These are phyloP conservation scores for Raphanus raphanistrum DNA, from an alignment of 345 rosid genomes.

Conservation along the genomic window DNA sequence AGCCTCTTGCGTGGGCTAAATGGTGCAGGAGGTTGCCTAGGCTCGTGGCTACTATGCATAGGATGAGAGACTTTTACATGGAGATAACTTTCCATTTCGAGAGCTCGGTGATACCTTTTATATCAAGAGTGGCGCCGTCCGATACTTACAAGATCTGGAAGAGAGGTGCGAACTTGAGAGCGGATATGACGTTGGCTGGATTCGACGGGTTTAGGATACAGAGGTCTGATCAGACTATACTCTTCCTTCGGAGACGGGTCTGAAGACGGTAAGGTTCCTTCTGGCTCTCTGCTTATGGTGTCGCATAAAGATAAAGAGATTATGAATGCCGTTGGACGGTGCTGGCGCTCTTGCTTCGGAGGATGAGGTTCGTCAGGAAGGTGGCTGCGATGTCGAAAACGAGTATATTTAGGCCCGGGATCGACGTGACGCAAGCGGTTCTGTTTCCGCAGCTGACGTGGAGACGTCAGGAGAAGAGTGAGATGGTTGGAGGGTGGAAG, in stretches of 20 bases:
- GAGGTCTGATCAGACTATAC: conserved; percentile 84
- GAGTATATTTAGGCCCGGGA: conserved; percentile 94
- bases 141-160: conserved; percentile 99
- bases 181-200: conserved; percentile 98
- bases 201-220: conserved; percentile 93
- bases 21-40: conserved; percentile 99
- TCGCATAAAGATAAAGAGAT: conserved; percentile 96
- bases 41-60: conserved; percentile 71
- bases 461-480: conserved; percentile 95
- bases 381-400: conserved; percentile 97
- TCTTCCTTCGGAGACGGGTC: conserved; percentile 98
- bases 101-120: conserved; percentile 94
- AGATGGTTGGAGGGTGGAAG: conserved; percentile 89
- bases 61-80: conserved; percentile 99
- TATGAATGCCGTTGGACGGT: conserved; percentile 98
- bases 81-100: conserved; percentile 96
- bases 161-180: conserved; percentile 91
- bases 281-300: conserved; percentile 88
- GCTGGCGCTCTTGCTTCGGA: conserved; percentile 88
- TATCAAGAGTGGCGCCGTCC: conserved; percentile 92
- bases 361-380: conserved; percentile 91
- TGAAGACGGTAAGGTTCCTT: conserved; percentile 78
- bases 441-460: conserved; percentile 92
- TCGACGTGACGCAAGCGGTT: conserved; percentile 97
- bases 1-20: conserved; percentile 97